Conservation (phyloP, 352 stramenopile species). For the Globisporangium megalacanthum region DNA sequence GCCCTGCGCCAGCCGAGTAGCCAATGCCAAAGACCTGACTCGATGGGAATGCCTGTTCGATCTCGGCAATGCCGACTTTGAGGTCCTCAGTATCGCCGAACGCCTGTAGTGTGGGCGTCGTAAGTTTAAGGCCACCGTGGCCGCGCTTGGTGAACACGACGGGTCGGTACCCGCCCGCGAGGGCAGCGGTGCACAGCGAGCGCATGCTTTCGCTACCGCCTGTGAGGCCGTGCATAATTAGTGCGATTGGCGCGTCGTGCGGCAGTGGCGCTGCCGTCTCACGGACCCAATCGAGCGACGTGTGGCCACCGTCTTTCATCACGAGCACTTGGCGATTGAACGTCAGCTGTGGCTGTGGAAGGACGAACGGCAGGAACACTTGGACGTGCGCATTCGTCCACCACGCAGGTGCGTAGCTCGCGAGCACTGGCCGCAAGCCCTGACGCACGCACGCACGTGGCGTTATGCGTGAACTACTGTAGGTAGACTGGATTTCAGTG, state of each 20-base stretch:
- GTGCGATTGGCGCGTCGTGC: slow-evolving; percentile 41
- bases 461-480: background rate
- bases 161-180: slow-evolving; percentile 55
- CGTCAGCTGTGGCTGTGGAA: slow-evolving; percentile 43
- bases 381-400: slow-evolving; percentile 75
- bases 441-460: slow-evolving; percentile 9
- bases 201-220: slow-evolving; percentile 60
- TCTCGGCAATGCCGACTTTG: slow-evolving; percentile 37
- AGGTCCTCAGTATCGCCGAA: slow-evolving; percentile 72
- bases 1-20: slow-evolving; percentile 61
- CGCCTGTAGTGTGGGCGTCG: slow-evolving; percentile 58
- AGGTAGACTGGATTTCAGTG: too few relatives aligned
- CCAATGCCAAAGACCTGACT: slow-evolving; percentile 62
- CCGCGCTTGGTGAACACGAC: slow-evolving; percentile 86
- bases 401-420: slow-evolving; percentile 62
- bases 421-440: slow-evolving; percentile 42
- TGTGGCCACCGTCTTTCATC: slow-evolving; percentile 56
- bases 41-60: slow-evolving; percentile 39
- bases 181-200: slow-evolving; percentile 55
- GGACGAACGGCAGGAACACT: slow-evolving; percentile 63
- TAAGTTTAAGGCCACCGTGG: slow-evolving; percentile 54
- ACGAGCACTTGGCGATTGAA: slow-evolving; percentile 59
- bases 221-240: slow-evolving; percentile 70
- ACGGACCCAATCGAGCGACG: slow-evolving; percentile 62
- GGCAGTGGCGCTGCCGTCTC: slow-evolving; percentile 21